These are phyloP conservation scores for Alternaria sp. DNA, from an alignment of 2,329 filamentous ascomycete genomes.

Conservation along the genomic window DNA sequence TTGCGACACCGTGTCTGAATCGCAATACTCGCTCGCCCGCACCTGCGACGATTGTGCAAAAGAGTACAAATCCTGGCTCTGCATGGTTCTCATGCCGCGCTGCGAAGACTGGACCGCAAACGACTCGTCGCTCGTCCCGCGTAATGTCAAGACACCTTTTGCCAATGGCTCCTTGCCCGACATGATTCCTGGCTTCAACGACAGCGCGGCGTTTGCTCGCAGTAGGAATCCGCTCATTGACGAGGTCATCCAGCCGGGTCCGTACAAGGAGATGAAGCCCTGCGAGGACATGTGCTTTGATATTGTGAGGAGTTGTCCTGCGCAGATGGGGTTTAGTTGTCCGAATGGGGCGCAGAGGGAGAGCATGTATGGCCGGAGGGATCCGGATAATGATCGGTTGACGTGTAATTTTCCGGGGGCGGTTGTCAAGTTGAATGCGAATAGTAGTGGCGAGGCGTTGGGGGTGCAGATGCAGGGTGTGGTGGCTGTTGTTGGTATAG, in stretches of 20 bases:
- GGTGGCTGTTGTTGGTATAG: neutral
- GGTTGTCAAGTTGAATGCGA: conserved; percentile 48
- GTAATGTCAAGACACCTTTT: conserved; percentile 75
- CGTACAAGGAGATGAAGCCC: conserved; percentile 91
- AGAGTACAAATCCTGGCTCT: conserved; percentile 95
- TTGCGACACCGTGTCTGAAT: conserved; percentile 77
- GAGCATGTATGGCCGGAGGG: conserved; percentile 38
- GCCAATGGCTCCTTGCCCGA: conserved; percentile 67
- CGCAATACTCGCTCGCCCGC: conserved; percentile 81
- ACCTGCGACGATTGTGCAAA: conserved; percentile 76
- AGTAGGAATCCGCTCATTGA: conserved; percentile 81
- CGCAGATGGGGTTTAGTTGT: conserved; percentile 77
- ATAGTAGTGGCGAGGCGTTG: neutral
- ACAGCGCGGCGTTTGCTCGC: conserved; percentile 56
- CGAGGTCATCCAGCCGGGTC: conserved; percentile 74
- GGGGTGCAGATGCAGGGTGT: neutral
- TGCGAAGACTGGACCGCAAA: conserved; percentile 80
- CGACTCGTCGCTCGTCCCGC: conserved; percentile 63
- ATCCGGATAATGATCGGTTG: conserved; percentile 26
- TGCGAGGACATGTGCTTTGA: conserved; percentile 89
- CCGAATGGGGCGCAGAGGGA: conserved; percentile 56
- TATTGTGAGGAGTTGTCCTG: conserved; percentile 84
- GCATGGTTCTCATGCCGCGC: conserved; percentile 88
- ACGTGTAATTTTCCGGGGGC: conserved; percentile 54
- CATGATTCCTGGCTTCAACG: conserved; percentile 24